Evolutionary conservation across 208 protist genomes (phyloP), one percentile per base, ranked within the genome.

Genomic region (Crithidia mellificae): DNA sequence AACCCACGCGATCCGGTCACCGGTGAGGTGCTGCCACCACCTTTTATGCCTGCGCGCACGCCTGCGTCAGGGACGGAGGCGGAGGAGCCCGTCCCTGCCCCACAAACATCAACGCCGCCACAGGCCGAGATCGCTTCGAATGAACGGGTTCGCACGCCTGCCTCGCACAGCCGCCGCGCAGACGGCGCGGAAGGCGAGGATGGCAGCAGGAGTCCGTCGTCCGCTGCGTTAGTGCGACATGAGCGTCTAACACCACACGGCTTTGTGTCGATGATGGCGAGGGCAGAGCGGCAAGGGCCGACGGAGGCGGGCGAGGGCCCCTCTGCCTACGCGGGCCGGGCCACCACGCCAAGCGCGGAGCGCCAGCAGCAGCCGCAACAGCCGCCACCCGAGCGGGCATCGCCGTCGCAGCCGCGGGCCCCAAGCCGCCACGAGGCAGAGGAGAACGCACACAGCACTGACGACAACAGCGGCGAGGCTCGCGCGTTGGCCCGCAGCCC

Each of bases 211-310:
- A 62, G 46, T 39, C 41, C 49, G 11, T 51, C 30, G 14, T 25
- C 50, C 0, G 27, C 7, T 2, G 32, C 43, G 50, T 41, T 24
- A 41, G 32, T 47, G 41, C 58, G 50, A 15, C 67, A 46, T 22
- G 58, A 73, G 39, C 67, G 51, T 27, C 50, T 54, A 6, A 47
- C 36, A 20, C 44, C 50, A 27, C 41, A 36, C 19, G 58, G 39
- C 29, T 59, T 58, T 19, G 67, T 49, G 19, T 30, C 47, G 2
- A 63, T 63, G 44, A 44, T 63, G 57, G 57, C 22, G 15, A 17
- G 44, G 4, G 44, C 57, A 19, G 57, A 34, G 22, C 57, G n/a
- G 8, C 57, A 53, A 24, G 39, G 19, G 2, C 52, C 52, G 6
- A 32, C 29, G 0, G n/a, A n/a, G n/a, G 41, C 38, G 30, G 39